A percentile compares a stretch with the other conserved stretches of the same genome.
Conservation (phyloP, 345 rosid genomes). For the Euphorbia peplus region DNA sequence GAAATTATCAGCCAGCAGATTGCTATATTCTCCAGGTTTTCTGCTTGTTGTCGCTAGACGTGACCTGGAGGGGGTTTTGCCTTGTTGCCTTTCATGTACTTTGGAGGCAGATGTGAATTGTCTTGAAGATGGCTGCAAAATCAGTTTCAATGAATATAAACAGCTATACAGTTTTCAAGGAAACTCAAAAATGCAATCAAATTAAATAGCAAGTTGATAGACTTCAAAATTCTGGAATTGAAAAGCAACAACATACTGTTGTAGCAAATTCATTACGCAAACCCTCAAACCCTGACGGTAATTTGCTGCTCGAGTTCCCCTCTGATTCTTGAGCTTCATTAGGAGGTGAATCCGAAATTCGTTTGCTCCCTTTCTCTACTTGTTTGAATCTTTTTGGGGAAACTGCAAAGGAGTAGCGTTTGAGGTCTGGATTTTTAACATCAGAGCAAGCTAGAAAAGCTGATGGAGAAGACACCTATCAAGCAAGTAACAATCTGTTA, state of each 20-base stretch:
- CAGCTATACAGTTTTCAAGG: background rate
- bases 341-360: background rate
- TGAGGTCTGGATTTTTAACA: background rate
- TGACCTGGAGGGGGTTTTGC: background rate
- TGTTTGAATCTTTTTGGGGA: background rate
- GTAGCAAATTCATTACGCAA: background rate
- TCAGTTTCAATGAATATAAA: background rate
- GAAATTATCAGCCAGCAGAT: background rate
- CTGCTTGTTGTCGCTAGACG: background rate
- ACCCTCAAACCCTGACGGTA: background rate
- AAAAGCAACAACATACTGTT: background rate
- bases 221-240: no score
- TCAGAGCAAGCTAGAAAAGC: background rate
- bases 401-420: background rate
- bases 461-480: background rate
- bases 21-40: background rate
- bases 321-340: background rate
- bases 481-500: background rate
- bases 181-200: background rate
- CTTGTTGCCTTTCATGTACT: background rate
- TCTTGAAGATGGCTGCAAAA: background rate
- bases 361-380: background rate
- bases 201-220: no score
- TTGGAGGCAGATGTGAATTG: background rate
- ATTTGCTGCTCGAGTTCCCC: background rate